Evolutionary conservation across 352 stramenopile species (phyloP).

Genomic region (Blastocystis sp.): DNA sequence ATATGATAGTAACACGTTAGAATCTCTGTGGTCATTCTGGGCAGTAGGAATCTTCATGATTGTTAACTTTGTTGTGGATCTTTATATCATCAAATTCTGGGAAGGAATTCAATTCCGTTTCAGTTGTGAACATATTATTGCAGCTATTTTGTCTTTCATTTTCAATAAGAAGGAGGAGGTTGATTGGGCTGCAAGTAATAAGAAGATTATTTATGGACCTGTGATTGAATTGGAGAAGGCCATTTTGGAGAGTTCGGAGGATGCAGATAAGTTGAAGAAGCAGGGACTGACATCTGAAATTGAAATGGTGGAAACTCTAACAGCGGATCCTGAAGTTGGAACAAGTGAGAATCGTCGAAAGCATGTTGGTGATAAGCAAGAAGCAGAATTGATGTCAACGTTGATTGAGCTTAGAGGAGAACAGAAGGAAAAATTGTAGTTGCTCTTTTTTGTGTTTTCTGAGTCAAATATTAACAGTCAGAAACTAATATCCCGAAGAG

Average conservation of each 20-base stretch:
- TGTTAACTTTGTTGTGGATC: conserved; percentile 10
- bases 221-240: conserved; percentile 18
- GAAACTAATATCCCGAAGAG: neutral
- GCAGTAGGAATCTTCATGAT: conserved; percentile 27
- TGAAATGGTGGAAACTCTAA: neutral
- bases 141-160: conserved; percentile 32
- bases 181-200: conserved; percentile 40
- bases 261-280: conserved; percentile 36
- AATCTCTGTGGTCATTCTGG: conserved; percentile 42
- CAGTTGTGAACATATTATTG: conserved; percentile 42
- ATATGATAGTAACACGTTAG: neutral
- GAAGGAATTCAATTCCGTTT: conserved; percentile 35
- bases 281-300: neutral
- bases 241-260: conserved; percentile 7
- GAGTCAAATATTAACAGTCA: neutral
- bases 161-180: conserved; percentile 44
- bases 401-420: neutral
- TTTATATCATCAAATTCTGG: conserved; percentile 23
- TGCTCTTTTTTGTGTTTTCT: neutral
- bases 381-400: conserved; percentile 10
- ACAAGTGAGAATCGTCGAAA: neutral
- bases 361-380: conserved; percentile 20
- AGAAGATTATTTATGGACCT: conserved; percentile 60
- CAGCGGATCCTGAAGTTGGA: neutral
- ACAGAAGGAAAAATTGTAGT: neutral